Evolutionary conservation across 257 asterid species (phyloP), one percentile per base, ranked within the genome.

Genomic region (Apocynum venetum): DNA sequence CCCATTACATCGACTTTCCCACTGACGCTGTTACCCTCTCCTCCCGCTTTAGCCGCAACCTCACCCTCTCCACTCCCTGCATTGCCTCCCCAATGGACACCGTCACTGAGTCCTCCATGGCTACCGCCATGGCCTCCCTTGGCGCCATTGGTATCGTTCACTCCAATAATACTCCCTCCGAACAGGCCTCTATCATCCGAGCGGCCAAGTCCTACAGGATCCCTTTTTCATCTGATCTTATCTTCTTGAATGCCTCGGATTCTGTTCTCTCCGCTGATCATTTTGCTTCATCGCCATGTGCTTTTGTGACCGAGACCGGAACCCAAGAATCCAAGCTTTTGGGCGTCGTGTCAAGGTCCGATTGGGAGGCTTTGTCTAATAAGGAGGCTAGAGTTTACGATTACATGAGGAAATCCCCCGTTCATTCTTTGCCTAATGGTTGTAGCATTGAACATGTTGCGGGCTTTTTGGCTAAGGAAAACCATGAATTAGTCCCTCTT

Each of bases 31-130:
- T 94, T 52, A 75, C 91, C 15, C 91, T 92, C 61, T 80, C 96
- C 78, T 88, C 98, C 74, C 85, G 86, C 78, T 92, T 94, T 79
- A 87, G 87, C 89, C 90, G 86, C 73, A 86, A 83, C 67, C 77
- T 94, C 14, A 67, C 86, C 7, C 89, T 94, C 5, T 88, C 97
- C n/a, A 84, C 88, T 12, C 97, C 98, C 0, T 94, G 97, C 79
- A 94, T 94, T 35, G 83, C 98, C 59, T 94, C 98, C 19, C 98
- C 98, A 0, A 92, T 94, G 98, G 98, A 94, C 77, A 94, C 98
- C 36, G 97, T 92, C 49, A 88, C 97, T 0, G 98, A 94, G 68
- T 80, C 97, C 49, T 89, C 95, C 56, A 94, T 94, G 98, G 95
- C 98, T 6, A 84, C 89, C 1, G 91, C 95, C 75, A 94, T 92